These are phyloP conservation scores for Phytopythium litorale DNA, from an alignment of 352 stramenopile genomes.

Conservation along the genomic window DNA sequence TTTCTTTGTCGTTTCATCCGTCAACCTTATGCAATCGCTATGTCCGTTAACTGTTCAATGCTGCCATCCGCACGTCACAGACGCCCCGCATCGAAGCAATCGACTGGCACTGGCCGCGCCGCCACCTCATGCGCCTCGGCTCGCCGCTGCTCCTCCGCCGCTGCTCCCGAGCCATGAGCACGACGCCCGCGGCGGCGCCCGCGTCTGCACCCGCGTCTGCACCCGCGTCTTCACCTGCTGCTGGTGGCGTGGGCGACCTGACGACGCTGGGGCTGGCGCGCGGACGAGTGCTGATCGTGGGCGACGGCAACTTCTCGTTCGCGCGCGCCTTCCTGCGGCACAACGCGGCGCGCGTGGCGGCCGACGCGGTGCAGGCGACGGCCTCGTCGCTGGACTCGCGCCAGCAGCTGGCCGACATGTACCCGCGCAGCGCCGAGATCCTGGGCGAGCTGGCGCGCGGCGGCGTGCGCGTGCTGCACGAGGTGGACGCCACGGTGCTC, in stretches of 20 bases:
- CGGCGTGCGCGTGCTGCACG: constrained; percentile 54
- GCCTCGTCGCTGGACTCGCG: constrained; percentile 69
- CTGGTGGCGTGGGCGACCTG: constrained; percentile 32
- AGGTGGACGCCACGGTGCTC: constrained; percentile 70
- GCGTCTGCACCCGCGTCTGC: neutral
- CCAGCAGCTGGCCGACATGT: constrained; percentile 68
- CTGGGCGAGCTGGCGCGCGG: constrained; percentile 49
- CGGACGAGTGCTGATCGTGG: constrained; percentile 60
- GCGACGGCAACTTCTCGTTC: constrained; percentile 87
- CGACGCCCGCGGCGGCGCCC: neutral
- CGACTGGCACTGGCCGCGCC: neutral
- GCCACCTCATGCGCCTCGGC: neutral
- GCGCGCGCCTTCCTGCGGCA: constrained; percentile 60
- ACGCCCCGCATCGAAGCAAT: neutral
- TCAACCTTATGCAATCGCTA: too few relatives aligned
- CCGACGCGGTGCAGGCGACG: constrained; percentile 26
- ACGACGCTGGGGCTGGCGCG: constrained; percentile 41
- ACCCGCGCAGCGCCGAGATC: constrained; percentile 50
- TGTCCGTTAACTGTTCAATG: too few relatives aligned
- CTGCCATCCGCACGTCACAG: neutral
- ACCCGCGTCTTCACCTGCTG: neutral
- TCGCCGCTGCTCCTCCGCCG: constrained; percentile 2
- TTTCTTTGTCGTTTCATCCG: too few relatives aligned
- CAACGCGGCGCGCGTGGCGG: constrained; percentile 22
- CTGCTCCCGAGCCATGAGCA: neutral